Conservation (phyloP, 208 protist genomes). For the Trypanosoma melophagium region DNA sequence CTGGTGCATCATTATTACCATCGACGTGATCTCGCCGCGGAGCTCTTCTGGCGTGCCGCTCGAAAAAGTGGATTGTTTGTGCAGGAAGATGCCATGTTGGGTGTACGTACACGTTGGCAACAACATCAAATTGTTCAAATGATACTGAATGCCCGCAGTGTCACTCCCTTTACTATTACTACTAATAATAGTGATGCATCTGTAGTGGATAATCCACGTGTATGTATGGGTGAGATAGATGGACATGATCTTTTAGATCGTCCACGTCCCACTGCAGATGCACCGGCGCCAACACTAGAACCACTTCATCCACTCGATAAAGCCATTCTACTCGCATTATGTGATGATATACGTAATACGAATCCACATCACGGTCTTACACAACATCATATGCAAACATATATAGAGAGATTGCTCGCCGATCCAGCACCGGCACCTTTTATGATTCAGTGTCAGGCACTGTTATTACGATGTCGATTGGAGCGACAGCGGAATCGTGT, state of each 20-base stretch:
- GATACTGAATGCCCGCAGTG: constrained; percentile 70
- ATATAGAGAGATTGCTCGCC: constrained; percentile 83
- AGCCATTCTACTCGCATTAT: constrained; percentile 85
- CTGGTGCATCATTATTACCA: constrained; percentile 89
- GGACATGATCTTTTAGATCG: constrained; percentile 85
- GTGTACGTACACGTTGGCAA: constrained; percentile 92
- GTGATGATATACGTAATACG: constrained; percentile 81
- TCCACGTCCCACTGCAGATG: constrained; percentile 58
- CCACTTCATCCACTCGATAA: constrained; percentile 84
- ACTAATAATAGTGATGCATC: constrained; percentile 40
- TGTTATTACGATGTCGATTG: constrained; percentile 78
- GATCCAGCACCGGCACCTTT: constrained; percentile 75
- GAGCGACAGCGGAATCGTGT: constrained; percentile 76
- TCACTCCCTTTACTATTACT: constrained; percentile 5
- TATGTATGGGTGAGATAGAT: constrained; percentile 73
- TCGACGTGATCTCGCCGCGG: constrained; percentile 67
- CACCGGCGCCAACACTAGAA: constrained; percentile 28
- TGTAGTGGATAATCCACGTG: constrained; percentile 26
- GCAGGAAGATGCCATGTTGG: constrained; percentile 81
- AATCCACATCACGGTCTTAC: constrained; percentile 91
- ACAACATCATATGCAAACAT: constrained; percentile 86
- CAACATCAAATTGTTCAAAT: constrained; percentile 83
- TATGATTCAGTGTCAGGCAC: constrained; percentile 65
- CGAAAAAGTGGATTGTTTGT: constrained; percentile 58
- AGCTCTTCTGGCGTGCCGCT: constrained; percentile 62